Conservation (phyloP, 305 asterid genomes). For the Fraxinus albicans region DNA sequence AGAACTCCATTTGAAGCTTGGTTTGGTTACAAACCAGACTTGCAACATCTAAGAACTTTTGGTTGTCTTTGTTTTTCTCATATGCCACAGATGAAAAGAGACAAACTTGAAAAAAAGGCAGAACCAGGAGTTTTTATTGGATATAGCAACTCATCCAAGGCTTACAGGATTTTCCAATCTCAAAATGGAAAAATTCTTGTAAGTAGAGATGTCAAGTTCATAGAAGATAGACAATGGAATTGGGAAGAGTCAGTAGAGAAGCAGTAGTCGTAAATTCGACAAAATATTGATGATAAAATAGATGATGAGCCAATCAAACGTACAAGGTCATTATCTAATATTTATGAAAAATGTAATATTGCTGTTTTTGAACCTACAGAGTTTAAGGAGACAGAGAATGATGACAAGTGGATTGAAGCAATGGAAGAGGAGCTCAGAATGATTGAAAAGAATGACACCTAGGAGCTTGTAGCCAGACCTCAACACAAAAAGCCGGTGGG, state of each 20-base stretch:
- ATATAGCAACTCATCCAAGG: not conserved
- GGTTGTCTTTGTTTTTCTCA: not conserved
- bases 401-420: not conserved
- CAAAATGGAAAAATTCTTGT: not conserved
- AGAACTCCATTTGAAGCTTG: too few species aligned
- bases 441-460: conserved; percentile 9
- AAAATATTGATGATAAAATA: not conserved
- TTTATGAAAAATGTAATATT: not conserved
- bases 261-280: not conserved
- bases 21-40: not conserved
- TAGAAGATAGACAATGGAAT: not conserved
- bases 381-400: not conserved
- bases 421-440: not conserved
- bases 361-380: not conserved
- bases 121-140: not conserved
- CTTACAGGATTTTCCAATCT: conserved; percentile 13
- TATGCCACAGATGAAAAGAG: not conserved
- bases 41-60: not conserved
- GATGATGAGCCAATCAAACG: not conserved
- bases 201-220: not conserved
- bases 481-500: not conserved
- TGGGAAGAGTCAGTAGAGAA: not conserved
- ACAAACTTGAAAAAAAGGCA: not conserved
- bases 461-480: conserved; percentile 9
- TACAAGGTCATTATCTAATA: not conserved